phyloP scores from a whole-genome alignment of 352 stramenopile genomes.

The Aphanomyces euteiches region DNA sequence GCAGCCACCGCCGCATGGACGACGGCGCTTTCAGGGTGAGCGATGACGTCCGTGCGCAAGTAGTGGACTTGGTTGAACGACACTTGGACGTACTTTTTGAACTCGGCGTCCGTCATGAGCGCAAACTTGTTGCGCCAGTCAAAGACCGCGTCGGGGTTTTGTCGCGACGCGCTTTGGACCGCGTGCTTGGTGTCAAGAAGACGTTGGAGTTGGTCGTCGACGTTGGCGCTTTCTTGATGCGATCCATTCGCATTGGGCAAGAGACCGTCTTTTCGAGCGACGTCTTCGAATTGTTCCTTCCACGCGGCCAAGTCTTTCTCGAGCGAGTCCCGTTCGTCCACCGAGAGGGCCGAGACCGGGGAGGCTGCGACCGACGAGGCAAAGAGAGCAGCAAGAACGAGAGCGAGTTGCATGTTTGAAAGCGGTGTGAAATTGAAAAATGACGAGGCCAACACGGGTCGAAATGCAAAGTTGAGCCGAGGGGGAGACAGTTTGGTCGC shows the following conservation, averaged over 20 bases:
- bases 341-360: not conserved
- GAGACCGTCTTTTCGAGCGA: not conserved
- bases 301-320: slow-evolving; percentile 14
- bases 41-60: slow-evolving; percentile 2
- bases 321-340: slow-evolving; percentile 2
- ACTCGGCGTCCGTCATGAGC: slow-evolving; percentile 81
- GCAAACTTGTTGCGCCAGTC: slow-evolving; percentile 85
- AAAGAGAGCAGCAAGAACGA: not conserved
- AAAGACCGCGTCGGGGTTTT: slow-evolving; percentile 52
- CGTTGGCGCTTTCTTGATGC: not conserved
- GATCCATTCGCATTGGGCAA: not conserved
- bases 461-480: too few species aligned
- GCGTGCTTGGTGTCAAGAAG: slow-evolving; percentile 10
- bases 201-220: slow-evolving; percentile 3
- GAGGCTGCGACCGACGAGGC: not conserved
- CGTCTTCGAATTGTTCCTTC: slow-evolving; percentile 12
- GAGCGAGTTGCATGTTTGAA: not conserved
- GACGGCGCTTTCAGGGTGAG: slow-evolving; percentile 21
- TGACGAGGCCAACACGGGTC: not conserved
- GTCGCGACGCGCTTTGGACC: slow-evolving; percentile 54
- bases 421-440: slow-evolving; percentile 1
- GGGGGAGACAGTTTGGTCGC: too few species aligned
- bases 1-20: slow-evolving; percentile 38
- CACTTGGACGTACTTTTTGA: slow-evolving; percentile 38
- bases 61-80: slow-evolving; percentile 7